A percentile compares a stretch with the other conserved stretches of the same genome.
These are phyloP conservation scores for Leucosporidium yakuticum DNA, from an alignment of 768 basidiomycete species.

Conservation along the genomic window DNA sequence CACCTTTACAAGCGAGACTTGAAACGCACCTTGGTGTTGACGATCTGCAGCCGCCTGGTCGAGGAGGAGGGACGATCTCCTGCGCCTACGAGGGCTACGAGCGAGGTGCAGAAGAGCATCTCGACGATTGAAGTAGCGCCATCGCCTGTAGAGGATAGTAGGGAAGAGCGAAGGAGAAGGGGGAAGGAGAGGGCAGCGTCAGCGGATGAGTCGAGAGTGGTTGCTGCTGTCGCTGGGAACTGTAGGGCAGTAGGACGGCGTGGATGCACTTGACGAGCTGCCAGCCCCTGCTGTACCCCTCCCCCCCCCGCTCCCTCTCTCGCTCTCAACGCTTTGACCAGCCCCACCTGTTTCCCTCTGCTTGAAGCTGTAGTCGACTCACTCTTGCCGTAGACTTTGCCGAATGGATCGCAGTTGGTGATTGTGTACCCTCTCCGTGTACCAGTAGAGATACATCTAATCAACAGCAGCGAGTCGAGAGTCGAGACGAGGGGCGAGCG, in stretches of 20 bases:
- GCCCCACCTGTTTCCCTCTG: background rate
- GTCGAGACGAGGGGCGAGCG: background rate
- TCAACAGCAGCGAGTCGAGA: background rate
- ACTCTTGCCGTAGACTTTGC: conserved; percentile 92
- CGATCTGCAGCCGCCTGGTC: conserved; percentile 90
- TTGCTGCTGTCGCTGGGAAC: too few species aligned
- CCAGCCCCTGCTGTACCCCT: too few species aligned
- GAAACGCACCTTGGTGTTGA: conserved; percentile 81
- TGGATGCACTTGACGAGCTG: too few species aligned
- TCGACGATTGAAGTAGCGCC: conserved; percentile 94
- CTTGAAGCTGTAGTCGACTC: conserved; percentile 43
- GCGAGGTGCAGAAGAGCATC: conserved; percentile 98
- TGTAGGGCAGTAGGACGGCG: too few species aligned
- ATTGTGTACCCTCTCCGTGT: conserved; percentile 94
- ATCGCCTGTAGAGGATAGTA: conserved; percentile 55
- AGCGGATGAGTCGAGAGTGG: too few species aligned
- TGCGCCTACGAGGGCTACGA: conserved; percentile 93
- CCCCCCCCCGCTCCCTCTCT: too few species aligned
- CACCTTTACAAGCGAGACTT: background rate
- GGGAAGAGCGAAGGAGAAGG: too few species aligned
- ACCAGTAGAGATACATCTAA: conserved; percentile 81
- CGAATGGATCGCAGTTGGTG: conserved; percentile 97
- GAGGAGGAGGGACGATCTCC: conserved; percentile 85
- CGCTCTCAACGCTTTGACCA: too few species aligned
- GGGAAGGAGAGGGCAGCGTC: too few species aligned